phyloP scores from a whole-genome alignment of 75 land plant species.

The Picea sitchensis region DNA sequence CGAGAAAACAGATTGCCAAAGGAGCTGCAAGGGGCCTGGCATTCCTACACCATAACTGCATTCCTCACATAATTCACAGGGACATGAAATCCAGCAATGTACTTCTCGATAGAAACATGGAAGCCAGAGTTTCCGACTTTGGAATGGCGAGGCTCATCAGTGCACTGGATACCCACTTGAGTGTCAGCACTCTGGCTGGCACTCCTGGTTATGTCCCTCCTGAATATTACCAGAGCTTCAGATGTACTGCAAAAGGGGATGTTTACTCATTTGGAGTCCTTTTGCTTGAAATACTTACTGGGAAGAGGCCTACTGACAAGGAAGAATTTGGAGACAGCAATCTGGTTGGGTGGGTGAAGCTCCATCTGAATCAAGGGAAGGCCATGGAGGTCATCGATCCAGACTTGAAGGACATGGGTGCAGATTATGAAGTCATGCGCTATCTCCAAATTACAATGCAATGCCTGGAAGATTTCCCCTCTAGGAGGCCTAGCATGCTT shows the following conservation, averaged over 20 bases:
- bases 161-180: slow-evolving; percentile 78
- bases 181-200: slow-evolving; percentile 77
- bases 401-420: slow-evolving; percentile 30
- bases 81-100: slow-evolving; percentile 93
- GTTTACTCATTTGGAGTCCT: slow-evolving; percentile 79
- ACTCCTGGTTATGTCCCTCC: slow-evolving; percentile 92
- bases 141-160: slow-evolving; percentile 89
- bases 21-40: slow-evolving; percentile 79
- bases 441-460: slow-evolving; percentile 53
- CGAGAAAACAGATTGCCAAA: slow-evolving; percentile 63
- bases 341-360: slow-evolving; percentile 75
- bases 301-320: slow-evolving; percentile 68
- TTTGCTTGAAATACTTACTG: slow-evolving; percentile 64
- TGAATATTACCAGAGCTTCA: slow-evolving; percentile 83
- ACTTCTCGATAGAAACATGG: slow-evolving; percentile 63
- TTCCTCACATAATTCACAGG: slow-evolving; percentile 85
- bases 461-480: slow-evolving; percentile 74
- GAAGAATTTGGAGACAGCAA: slow-evolving; percentile 84
- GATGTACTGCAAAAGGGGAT: slow-evolving; percentile 82
- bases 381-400: slow-evolving; percentile 58
- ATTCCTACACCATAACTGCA: slow-evolving; percentile 82
- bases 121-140: slow-evolving; percentile 79
- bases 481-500: slow-evolving; percentile 70
- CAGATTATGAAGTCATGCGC: slow-evolving; percentile 47
- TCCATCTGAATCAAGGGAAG: slow-evolving; percentile 50